These are phyloP conservation scores for Collybia mongolica DNA, from an alignment of 768 basidiomycete genomes.

Conservation along the genomic window DNA sequence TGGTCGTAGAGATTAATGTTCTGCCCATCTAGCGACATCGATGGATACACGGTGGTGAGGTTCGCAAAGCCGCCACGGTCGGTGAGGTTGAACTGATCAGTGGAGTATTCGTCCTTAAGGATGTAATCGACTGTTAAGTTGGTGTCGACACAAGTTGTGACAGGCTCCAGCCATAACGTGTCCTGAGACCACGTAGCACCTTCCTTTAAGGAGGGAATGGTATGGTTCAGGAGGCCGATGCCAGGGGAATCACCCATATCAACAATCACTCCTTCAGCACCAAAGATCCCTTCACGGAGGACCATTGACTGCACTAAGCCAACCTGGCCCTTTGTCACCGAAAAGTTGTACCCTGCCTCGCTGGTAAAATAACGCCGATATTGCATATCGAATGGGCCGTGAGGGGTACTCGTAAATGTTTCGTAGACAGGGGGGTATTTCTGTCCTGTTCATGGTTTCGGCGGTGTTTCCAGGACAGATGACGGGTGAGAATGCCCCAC, in stretches of 20 bases:
- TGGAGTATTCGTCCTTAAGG: background rate
- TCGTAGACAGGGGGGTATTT: conserved; percentile 11
- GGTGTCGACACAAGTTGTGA: conserved; percentile 17
- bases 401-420: conserved; percentile 17
- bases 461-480: conserved; percentile 15
- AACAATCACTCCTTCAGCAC: conserved; percentile 15
- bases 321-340: conserved; percentile 1
- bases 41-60: conserved; percentile 11
- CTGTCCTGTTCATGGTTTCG: conserved; percentile 10
- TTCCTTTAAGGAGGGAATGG: conserved; percentile 1
- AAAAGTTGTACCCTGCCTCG: conserved; percentile 8
- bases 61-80: background rate
- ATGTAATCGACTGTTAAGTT: conserved; percentile 22
- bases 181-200: conserved; percentile 21
- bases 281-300: conserved; percentile 17
- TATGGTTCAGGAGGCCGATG: conserved; percentile 16
- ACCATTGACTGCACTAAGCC: conserved; percentile 14
- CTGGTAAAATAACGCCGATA: conserved; percentile 17
- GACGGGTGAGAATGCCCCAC: conserved; percentile 10
- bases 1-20: conserved; percentile 15
- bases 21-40: conserved; percentile 16
- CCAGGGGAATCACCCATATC: conserved; percentile 18
- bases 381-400: conserved; percentile 20
- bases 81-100: too few relatives aligned
- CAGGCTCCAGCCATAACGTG: conserved; percentile 21